Evolutionary conservation across 306 rosid genomes (phyloP).

Genomic region (Gastrolobium bilobum): DNA sequence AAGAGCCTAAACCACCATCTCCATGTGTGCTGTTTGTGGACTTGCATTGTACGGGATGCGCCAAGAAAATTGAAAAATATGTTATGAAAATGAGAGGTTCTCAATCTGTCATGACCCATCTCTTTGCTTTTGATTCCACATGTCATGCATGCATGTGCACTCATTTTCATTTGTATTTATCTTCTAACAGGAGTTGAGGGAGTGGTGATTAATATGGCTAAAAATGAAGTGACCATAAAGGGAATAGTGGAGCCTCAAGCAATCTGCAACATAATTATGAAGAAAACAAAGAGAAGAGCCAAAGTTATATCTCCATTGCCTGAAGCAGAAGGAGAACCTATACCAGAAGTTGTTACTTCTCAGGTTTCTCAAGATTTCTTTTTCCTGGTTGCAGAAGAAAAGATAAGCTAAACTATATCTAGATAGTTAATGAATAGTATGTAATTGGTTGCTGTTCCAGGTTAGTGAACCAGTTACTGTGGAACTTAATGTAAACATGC

Average conservation of each 20-base stretch:
- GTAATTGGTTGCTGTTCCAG: constrained; percentile 56
- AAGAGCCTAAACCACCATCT: constrained; percentile 70
- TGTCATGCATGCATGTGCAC: background rate
- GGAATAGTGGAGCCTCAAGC: constrained; percentile 90
- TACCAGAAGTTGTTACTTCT: constrained; percentile 73
- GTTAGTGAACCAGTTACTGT: constrained; percentile 69
- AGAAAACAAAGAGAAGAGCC: constrained; percentile 73
- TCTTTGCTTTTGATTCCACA: constrained; percentile 27
- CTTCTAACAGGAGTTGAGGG: constrained; percentile 74
- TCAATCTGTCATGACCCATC: background rate
- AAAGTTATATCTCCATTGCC: constrained; percentile 81
- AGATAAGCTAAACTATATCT: background rate
- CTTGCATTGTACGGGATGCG: constrained; percentile 91
- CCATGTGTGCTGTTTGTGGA: constrained; percentile 76
- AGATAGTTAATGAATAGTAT: constrained; percentile 10
- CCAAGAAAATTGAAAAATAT: constrained; percentile 83
- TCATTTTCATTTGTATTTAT: constrained; percentile 3
- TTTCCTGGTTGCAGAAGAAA: background rate
- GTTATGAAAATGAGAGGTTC: constrained; percentile 77
- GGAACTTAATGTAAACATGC: constrained; percentile 89
- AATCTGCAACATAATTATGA: constrained; percentile 68
- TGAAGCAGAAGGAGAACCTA: constrained; percentile 76
- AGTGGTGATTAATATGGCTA: constrained; percentile 70
- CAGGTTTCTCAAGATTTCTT: constrained; percentile 58
- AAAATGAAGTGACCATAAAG: constrained; percentile 81